Conservation (phyloP, 371 early-diverging fungal genomes). For the Apophysomyces trapeziformis region DNA sequence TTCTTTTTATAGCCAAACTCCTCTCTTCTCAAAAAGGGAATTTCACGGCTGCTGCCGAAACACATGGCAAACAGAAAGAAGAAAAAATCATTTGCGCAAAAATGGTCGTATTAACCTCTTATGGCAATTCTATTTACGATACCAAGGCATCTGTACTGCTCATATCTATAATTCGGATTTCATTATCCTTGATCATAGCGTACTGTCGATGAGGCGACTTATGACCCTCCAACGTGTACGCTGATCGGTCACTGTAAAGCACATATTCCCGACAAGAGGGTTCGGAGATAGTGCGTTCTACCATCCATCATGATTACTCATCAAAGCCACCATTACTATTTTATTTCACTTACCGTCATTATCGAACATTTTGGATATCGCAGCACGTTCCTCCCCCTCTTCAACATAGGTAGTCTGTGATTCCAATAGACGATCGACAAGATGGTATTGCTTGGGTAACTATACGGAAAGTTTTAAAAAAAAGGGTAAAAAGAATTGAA, state of each 20-base stretch:
- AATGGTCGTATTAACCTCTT: constrained; percentile 3
- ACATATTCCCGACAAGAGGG: constrained; percentile 58
- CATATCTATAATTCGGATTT: constrained; percentile 44
- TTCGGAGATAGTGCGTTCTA: constrained; percentile 44
- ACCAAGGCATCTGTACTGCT: constrained; percentile 38
- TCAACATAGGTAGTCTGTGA: constrained; percentile 49
- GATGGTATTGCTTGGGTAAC: constrained; percentile 72
- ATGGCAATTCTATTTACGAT: constrained; percentile 17
- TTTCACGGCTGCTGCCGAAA: constrained; percentile 4
- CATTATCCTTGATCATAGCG: constrained; percentile 42
- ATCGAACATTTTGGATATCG: constrained; percentile 62
- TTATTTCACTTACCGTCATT: constrained; percentile 50
- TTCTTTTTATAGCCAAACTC: too few relatives aligned
- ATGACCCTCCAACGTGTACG: constrained; percentile 19
- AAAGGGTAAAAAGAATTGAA: background rate
- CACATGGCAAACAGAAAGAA: background rate
- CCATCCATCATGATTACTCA: constrained; percentile 12
- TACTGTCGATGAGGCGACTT: constrained; percentile 40
- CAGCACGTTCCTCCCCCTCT: constrained; percentile 65
- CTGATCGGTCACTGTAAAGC: constrained; percentile 37
- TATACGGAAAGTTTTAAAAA: constrained; percentile 26
- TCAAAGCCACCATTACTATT: background rate
- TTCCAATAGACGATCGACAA: constrained; percentile 65
- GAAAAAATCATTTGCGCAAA: background rate
- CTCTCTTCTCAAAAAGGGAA: background rate